These are phyloP conservation scores for Fusarium armeniacum DNA, from an alignment of 2,329 filamentous ascomycete species.

Conservation along the genomic window DNA sequence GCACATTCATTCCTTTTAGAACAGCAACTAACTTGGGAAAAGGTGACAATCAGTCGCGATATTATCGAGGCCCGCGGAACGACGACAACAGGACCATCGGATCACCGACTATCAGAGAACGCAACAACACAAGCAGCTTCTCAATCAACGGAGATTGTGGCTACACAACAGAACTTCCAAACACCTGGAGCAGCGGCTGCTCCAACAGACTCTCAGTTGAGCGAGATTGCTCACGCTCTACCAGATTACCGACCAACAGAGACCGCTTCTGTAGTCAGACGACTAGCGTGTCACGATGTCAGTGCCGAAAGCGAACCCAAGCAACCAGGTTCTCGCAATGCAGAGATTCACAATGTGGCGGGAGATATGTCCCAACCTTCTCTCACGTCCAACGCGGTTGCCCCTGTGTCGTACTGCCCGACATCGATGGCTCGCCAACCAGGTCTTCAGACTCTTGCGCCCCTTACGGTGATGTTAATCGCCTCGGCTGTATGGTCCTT, in stretches of 20 bases:
- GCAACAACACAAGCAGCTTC: not conserved
- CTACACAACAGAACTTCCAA: constrained; percentile 2
- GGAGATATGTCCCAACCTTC: constrained; percentile 25
- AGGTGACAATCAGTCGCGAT: constrained; percentile 37
- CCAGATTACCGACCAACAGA: constrained; percentile 3
- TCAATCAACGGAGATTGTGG: not conserved
- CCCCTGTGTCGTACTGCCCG: constrained; percentile 10
- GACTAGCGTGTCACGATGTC: constrained; percentile 3
- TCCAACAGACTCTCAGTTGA: constrained; percentile 1
- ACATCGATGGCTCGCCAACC: constrained; percentile 9
- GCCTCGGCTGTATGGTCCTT: constrained; percentile 30
- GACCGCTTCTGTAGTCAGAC: not conserved
- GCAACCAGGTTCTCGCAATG: constrained; percentile 23
- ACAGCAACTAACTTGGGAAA: constrained; percentile 45
- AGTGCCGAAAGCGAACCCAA: constrained; percentile 3
- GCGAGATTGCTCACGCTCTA: not conserved
- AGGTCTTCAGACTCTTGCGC: constrained; percentile 10
- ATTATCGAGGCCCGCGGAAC: constrained; percentile 11
- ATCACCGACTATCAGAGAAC: constrained; percentile 19
- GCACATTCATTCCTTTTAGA: not conserved
- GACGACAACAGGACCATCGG: constrained; percentile 13
- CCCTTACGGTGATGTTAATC: constrained; percentile 24
- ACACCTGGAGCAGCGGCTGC: not conserved
- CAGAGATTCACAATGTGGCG: constrained; percentile 31
- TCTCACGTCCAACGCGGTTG: constrained; percentile 1